Evolutionary conservation across 495 filamentous ascomycete species (phyloP).

Genomic region (Monascus purpureus): DNA sequence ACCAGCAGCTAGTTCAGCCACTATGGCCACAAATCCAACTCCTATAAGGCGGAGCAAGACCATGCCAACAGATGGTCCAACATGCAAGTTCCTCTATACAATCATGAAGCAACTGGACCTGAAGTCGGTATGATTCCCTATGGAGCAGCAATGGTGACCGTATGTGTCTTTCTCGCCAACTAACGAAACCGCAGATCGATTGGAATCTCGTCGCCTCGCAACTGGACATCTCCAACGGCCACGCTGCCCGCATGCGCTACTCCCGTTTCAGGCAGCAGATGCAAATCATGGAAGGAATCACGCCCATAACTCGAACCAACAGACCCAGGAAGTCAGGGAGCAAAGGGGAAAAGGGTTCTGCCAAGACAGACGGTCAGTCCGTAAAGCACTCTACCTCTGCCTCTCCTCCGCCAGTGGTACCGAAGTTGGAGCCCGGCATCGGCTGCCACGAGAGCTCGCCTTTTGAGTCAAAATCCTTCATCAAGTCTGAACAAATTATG

Average conservation of each 20-base stretch:
- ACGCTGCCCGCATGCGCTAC: conserved; percentile 72
- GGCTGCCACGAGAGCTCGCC: neutral
- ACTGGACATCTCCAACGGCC: conserved; percentile 58
- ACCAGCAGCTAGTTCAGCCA: neutral
- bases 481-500: conserved; percentile 10
- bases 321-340: conserved; percentile 10
- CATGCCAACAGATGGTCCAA: conserved; percentile 33
- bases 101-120: conserved; percentile 64
- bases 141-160: too few species aligned
- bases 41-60: conserved; percentile 25
- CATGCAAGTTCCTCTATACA: conserved; percentile 52
- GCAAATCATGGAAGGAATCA: conserved; percentile 28
- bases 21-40: conserved; percentile 8
- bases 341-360: conserved; percentile 6
- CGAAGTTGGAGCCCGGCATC: conserved; percentile 7
- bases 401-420: neutral
- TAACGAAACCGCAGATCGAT: conserved; percentile 44
- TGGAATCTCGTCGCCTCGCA: conserved; percentile 55
- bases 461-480: conserved; percentile 4
- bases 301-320: conserved; percentile 8
- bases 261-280: conserved; percentile 49
- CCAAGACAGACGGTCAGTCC: conserved; percentile 4
- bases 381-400: conserved; percentile 1
- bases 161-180: too few species aligned
- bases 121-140: conserved; percentile 49